Evolutionary conservation across 139 green algal species (phyloP).

Genomic region (Volvox reticuliferus): DNA sequence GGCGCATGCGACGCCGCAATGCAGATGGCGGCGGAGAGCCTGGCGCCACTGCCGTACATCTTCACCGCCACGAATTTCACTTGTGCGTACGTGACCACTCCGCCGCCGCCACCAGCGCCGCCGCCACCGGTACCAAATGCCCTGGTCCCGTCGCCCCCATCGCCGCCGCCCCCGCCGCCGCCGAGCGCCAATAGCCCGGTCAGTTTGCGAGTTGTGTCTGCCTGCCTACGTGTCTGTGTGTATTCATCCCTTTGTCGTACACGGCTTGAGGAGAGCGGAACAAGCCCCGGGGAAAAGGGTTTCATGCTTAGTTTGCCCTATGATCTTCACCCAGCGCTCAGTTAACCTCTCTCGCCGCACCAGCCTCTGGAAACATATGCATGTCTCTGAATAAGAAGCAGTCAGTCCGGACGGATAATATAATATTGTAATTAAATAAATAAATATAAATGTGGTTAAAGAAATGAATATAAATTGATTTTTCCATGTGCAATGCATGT

Average conservation of each 20-base stretch:
- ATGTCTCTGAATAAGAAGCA: too few species aligned
- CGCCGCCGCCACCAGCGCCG: constrained; percentile 5
- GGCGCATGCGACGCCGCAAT: not conserved
- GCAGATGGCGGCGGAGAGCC: not conserved
- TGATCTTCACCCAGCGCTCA: not conserved
- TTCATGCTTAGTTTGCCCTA: not conserved
- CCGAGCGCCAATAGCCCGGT: not conserved
- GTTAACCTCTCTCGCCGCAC: not conserved
- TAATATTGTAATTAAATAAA: too few species aligned
- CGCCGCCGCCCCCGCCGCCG: not conserved
- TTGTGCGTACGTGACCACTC: not conserved
- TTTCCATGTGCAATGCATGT: too few species aligned
- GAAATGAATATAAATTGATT: too few species aligned
- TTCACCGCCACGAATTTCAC: not conserved
- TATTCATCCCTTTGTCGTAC: too few species aligned
- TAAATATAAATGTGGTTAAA: too few species aligned
- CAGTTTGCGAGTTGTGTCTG: not conserved
- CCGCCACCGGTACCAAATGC: not conserved
- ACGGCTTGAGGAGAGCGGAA: too few species aligned
- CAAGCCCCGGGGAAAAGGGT: too few species aligned
- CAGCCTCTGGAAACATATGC: too few species aligned
- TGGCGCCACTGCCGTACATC: constrained; percentile 12
- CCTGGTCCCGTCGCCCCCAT: not conserved
- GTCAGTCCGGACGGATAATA: too few species aligned
- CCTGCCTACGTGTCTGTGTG: too few species aligned